Conservation (phyloP, 257 asterid species). For the Solanum peruvianum region DNA sequence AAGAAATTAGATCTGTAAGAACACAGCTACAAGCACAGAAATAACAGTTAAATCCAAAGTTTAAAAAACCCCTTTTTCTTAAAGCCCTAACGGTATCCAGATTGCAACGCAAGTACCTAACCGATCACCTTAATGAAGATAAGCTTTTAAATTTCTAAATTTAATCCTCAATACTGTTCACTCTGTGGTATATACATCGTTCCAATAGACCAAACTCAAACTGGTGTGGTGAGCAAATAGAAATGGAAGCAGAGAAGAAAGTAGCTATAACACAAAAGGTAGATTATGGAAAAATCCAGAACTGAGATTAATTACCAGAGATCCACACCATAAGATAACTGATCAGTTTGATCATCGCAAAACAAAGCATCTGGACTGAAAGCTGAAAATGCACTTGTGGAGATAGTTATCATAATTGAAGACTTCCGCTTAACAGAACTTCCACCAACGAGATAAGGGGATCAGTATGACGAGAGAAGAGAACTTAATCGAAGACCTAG, state of each 20-base stretch:
- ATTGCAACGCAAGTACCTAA: neutral
- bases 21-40: too few species aligned
- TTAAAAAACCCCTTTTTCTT: neutral
- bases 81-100: neutral
- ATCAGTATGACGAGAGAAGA: neutral
- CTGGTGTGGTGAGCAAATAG: neutral
- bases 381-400: neutral
- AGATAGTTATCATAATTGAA: neutral
- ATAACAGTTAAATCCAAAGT: too few species aligned
- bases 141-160: neutral
- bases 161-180: neutral
- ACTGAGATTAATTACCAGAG: neutral
- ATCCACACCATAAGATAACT: neutral
- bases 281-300: neutral
- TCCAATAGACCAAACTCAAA: neutral
- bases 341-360: neutral
- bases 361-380: neutral
- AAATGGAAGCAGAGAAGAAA: neutral
- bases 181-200: neutral
- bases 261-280: neutral
- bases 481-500: neutral
- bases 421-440: neutral
- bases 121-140: neutral
- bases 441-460: fast-evolving
- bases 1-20: too few species aligned